Base-by-base conservation (phyloP, 257 asterid species). In the Euphrasia confusa region DNA sequence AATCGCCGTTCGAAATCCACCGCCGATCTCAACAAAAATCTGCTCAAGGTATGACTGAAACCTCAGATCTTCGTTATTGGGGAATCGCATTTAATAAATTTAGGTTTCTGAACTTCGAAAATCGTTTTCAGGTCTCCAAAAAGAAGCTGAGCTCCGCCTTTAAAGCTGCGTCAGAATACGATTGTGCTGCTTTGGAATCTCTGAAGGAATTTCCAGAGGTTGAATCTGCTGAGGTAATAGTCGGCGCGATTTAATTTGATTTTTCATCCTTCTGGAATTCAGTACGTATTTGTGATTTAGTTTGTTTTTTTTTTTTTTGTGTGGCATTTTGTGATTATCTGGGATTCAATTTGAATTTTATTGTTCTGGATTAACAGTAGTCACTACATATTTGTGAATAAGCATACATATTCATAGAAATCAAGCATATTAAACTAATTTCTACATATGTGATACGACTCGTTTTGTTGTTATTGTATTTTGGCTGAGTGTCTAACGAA, bases 1-100 rank as follows among this genome's bases (percentile, higher is more conserved):
- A 73, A 64, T 71, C 87, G 85, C 63, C 73, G 71, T 15, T 56
- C 68, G 21, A 86, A 81, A 76, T 63, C 75, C 28, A 18, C 74
- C 58, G 14, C 79, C n/a, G 84, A 76, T 64, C 75, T 66, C 62
- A 54, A 37, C 26, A 69, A 48, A 65, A 81, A 76, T 68, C 42
- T 4, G 58, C 78, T 54, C 24, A 84, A 80, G 81, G 89, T 81
- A 40, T 5, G 64, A 60, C 63, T 15, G 27, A 50, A 28, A 47
- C 33, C 3, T 13, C 40, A 11, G 7, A 8, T 59, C 15, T 37
- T 54, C 45, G 6, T 50, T n/a, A 40, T 33, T 64, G 11, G 35
- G 35, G 33, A 11, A 21, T 53, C 33, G n/a, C 15, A 15, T 12
- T 35, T 11, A 3, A 26, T 17, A 5, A 24, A 24, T 59, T 50